Conservation (phyloP, 1,139 yeast genomes). For the Ogataea hybrid region DNA sequence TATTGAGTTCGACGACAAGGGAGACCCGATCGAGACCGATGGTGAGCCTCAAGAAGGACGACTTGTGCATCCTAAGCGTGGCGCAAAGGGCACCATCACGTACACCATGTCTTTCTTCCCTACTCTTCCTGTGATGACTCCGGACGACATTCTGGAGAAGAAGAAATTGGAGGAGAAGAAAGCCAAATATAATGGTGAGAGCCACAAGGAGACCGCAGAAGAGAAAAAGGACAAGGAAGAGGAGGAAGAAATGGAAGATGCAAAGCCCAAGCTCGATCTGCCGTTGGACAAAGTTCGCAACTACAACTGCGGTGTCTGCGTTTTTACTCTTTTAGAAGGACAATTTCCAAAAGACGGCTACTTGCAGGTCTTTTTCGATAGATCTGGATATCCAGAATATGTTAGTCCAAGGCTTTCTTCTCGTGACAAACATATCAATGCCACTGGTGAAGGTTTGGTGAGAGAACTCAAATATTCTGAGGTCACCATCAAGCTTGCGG, state of each 20-base stretch:
- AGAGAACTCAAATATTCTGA: conserved; percentile 74
- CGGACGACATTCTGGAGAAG: conserved; percentile 63
- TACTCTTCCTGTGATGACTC: conserved; percentile 68
- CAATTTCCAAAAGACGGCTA: conserved; percentile 52
- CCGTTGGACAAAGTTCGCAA: conserved; percentile 60
- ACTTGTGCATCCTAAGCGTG: conserved; percentile 63
- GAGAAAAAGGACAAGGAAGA: conserved; percentile 25
- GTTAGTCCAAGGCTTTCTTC: conserved; percentile 45
- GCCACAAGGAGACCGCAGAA: neutral
- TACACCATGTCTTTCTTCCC: conserved; percentile 84
- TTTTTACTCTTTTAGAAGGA: conserved; percentile 62
- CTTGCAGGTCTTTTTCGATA: conserved; percentile 75
- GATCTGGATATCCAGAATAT: conserved; percentile 61
- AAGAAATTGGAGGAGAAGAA: conserved; percentile 32
- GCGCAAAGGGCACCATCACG: conserved; percentile 76
- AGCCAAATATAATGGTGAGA: conserved; percentile 8
- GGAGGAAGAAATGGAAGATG: conserved; percentile 34
- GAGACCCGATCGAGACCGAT: conserved; percentile 63
- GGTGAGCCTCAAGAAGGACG: conserved; percentile 56
- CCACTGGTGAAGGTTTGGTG: conserved; percentile 69
- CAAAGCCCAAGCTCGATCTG: conserved; percentile 52
- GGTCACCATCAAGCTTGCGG: conserved; percentile 58
- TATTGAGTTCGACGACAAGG: conserved; percentile 65
- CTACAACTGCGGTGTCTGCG: conserved; percentile 74
- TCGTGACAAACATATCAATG: conserved; percentile 45